Evolutionary conservation across 768 basidiomycete genomes (phyloP).

Genomic region (Boletus pseudopeckii): DNA sequence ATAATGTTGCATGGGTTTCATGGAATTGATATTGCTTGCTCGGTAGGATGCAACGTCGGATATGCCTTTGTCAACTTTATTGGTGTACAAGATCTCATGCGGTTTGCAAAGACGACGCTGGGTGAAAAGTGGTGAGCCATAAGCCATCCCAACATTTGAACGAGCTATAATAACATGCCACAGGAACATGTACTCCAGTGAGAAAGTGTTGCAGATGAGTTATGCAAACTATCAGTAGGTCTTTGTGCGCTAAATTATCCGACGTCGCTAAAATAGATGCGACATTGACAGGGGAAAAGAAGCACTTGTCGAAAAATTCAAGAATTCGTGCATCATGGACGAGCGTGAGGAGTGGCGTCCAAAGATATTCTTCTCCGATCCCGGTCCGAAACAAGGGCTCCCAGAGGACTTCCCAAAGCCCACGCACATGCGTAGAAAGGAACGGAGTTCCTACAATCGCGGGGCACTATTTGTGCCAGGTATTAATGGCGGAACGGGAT

Average conservation of each 20-base stretch:
- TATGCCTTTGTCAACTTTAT: constrained; percentile 93
- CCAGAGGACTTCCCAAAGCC: constrained; percentile 81
- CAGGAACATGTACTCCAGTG: constrained; percentile 91
- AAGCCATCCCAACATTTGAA: background rate
- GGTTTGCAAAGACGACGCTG: constrained; percentile 68
- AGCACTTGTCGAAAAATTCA: constrained; percentile 88
- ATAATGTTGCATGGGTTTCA: background rate
- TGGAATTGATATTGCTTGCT: constrained; percentile 2
- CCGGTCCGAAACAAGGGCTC: constrained; percentile 68
- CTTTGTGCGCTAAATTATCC: background rate
- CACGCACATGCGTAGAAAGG: constrained; percentile 77
- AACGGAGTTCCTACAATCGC: constrained; percentile 76
- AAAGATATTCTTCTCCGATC: constrained; percentile 74
- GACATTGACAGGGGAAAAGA: constrained; percentile 68
- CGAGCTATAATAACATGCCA: constrained; percentile 1
- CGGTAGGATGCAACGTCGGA: constrained; percentile 68
- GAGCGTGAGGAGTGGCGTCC: constrained; percentile 80
- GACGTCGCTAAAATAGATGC: constrained; percentile 7
- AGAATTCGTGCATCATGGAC: constrained; percentile 89
- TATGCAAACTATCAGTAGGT: constrained; percentile 91
- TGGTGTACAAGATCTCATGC: constrained; percentile 67
- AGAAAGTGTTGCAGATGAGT: constrained; percentile 87
- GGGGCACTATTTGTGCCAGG: constrained; percentile 66
- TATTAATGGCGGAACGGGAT: constrained; percentile 21
- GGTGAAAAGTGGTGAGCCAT: constrained; percentile 74